Evolutionary conservation across 2,329 filamentous ascomycete species (phyloP).

Genomic region (Hypoxylon sp.): DNA sequence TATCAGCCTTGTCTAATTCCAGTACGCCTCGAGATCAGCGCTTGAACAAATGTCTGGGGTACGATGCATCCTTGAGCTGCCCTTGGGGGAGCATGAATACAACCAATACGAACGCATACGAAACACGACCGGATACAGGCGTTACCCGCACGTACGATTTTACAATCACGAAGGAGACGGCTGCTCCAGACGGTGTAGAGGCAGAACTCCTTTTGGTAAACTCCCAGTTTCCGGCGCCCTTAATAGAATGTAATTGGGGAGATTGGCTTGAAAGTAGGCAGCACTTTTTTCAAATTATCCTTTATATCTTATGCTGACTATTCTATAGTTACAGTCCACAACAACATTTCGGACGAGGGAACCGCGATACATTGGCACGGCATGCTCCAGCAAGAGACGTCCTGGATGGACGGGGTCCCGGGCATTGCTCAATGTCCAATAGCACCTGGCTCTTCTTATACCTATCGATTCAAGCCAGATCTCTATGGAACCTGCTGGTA

Average conservation of each 20-base stretch:
- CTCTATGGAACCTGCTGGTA: slow-evolving; percentile 51
- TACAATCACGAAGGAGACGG: slow-evolving; percentile 54
- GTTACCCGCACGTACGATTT: slow-evolving; percentile 45
- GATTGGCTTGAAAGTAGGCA: slow-evolving; percentile 54
- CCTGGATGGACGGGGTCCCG: slow-evolving; percentile 46
- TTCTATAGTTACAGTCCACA: slow-evolving; percentile 65
- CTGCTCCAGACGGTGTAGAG: slow-evolving; percentile 60
- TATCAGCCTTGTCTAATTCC: slow-evolving; percentile 8
- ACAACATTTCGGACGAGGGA: slow-evolving; percentile 62
- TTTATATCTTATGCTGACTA: background rate
- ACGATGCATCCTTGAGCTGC: background rate
- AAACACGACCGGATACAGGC: slow-evolving; percentile 21
- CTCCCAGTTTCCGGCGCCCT: slow-evolving; percentile 65
- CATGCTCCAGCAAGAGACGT: slow-evolving; percentile 34
- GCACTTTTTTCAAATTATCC: background rate
- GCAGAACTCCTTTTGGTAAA: slow-evolving; percentile 64
- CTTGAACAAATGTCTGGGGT: background rate
- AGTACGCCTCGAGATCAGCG: slow-evolving; percentile 7
- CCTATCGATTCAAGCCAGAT: slow-evolving; percentile 40
- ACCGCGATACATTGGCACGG: slow-evolving; percentile 42
- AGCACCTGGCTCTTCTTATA: slow-evolving; percentile 32
- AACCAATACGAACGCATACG: slow-evolving; percentile 25
- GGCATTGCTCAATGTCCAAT: slow-evolving; percentile 42
- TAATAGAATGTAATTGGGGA: slow-evolving; percentile 60
- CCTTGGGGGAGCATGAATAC: slow-evolving; percentile 20